Conservation (phyloP, 2,329 filamentous ascomycete species). For the Sporothrix sp. region DNA sequence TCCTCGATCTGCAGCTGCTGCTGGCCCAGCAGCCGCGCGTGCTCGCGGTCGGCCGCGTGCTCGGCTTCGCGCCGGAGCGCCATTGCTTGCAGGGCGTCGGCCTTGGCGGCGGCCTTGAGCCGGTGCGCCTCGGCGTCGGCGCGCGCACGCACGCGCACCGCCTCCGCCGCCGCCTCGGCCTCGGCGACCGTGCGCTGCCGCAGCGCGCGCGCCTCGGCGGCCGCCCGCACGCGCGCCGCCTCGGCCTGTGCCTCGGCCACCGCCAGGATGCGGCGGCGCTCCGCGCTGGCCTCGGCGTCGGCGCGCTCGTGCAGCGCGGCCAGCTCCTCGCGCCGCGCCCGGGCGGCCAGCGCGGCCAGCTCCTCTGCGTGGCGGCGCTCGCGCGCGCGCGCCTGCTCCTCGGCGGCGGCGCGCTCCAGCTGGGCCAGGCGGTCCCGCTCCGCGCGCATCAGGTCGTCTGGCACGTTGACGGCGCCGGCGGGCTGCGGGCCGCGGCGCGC, state of each 20-base stretch:
- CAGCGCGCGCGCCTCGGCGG: not conserved
- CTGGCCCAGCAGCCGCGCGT: slow-evolving; percentile 35
- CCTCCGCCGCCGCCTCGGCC: slow-evolving; percentile 2
- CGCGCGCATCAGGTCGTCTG: slow-evolving; percentile 37
- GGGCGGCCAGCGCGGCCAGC: slow-evolving; percentile 37
- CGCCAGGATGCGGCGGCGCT: slow-evolving; percentile 29
- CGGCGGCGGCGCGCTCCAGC: slow-evolving; percentile 34
- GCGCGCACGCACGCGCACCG: not conserved
- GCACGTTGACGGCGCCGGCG: slow-evolving; percentile 42
- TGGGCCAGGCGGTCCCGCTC: slow-evolving; percentile 43
- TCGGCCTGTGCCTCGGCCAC: slow-evolving; percentile 31
- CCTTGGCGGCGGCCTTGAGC: not conserved
- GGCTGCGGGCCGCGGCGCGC: slow-evolving; percentile 45
- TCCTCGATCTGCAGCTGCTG: slow-evolving; percentile 38
- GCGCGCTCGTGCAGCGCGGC: slow-evolving; percentile 34
- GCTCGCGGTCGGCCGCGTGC: slow-evolving; percentile 35
- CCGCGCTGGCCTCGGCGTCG: slow-evolving; percentile 36
- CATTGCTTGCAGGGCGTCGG: slow-evolving; percentile 7
- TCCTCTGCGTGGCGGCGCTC: slow-evolving; percentile 41
- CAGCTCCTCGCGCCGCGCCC: slow-evolving; percentile 39
- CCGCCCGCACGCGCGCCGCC: not conserved
- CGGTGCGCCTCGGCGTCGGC: slow-evolving; percentile 1
- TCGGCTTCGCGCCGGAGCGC: slow-evolving; percentile 23
- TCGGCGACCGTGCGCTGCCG: slow-evolving; percentile 6
- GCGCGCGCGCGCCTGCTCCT: slow-evolving; percentile 40